These are phyloP conservation scores for Xerocomellus dryophilus DNA, from an alignment of 768 basidiomycete genomes.

Conservation along the genomic window DNA sequence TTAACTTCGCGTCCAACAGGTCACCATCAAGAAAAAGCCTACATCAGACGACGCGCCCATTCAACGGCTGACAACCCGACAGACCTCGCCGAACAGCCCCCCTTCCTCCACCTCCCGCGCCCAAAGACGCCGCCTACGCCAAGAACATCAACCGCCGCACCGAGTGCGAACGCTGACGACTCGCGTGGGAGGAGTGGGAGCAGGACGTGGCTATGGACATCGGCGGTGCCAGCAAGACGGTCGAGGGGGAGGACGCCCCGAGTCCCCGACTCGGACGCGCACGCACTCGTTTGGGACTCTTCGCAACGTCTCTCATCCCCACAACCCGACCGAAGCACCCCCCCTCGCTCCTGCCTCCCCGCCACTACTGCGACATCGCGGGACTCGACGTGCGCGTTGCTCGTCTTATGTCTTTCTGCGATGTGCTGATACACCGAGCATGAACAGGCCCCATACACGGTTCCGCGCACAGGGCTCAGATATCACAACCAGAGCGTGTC, in stretches of 20 bases:
- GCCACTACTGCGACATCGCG: constrained; percentile 83
- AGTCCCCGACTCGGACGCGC: too few species aligned
- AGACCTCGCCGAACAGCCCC: too few species aligned
- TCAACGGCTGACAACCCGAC: too few species aligned
- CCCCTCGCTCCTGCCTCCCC: too few species aligned
- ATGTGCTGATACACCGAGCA: background rate
- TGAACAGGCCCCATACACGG: constrained; percentile 68
- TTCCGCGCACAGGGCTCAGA: constrained; percentile 72
- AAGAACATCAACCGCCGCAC: constrained; percentile 67
- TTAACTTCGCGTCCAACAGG: too few species aligned
- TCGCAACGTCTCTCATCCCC: background rate
- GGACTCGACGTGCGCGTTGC: constrained; percentile 60
- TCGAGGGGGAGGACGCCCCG: constrained; percentile 61
- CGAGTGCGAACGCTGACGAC: constrained; percentile 57
- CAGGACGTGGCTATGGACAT: constrained; percentile 51
- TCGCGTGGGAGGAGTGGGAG: constrained; percentile 42
- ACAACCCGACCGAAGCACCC: constrained; percentile 75
- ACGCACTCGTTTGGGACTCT: constrained; percentile 16
- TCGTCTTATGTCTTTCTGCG: too few species aligned
- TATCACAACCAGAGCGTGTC: constrained; percentile 88
- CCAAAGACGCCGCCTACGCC: too few species aligned
- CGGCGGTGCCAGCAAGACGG: constrained; percentile 44
- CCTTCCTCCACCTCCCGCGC: too few species aligned
- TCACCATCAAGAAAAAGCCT: too few species aligned
- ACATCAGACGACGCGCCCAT: too few species aligned